Conservation (phyloP, 1,284 basidiomycete genomes). For the Fomitiporia mediterranea region DNA sequence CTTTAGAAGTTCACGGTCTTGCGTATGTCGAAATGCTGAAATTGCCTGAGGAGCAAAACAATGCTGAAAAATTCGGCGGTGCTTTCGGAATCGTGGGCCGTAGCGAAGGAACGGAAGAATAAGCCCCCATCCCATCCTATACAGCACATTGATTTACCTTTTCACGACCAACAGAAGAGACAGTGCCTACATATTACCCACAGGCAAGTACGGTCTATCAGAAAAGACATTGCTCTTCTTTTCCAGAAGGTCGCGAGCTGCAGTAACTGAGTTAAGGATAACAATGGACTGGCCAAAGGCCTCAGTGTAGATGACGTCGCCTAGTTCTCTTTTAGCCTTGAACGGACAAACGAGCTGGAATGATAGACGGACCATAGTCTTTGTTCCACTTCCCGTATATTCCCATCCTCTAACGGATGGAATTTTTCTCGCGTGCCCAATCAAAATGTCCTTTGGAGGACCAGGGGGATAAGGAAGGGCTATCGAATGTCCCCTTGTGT, state of each 20-base stretch:
- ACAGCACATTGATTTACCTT: too few relatives aligned
- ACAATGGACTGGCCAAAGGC: slow-evolving; percentile 33
- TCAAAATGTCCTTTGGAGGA: too few relatives aligned
- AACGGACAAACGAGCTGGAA: too few relatives aligned
- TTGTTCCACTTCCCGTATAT: too few relatives aligned
- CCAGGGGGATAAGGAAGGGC: too few relatives aligned
- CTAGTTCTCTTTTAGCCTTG: too few relatives aligned
- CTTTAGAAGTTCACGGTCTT: slow-evolving; percentile 25
- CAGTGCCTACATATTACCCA: slow-evolving; percentile 30
- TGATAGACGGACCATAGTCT: too few relatives aligned
- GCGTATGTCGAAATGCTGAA: slow-evolving; percentile 23
- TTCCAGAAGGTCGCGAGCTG: slow-evolving; percentile 36
- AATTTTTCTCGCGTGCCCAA: too few relatives aligned
- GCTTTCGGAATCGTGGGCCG: slow-evolving; percentile 29
- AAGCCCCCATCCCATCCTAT: slow-evolving; percentile 25
- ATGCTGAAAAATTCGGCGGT: slow-evolving; percentile 29
- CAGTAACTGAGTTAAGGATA: slow-evolving; percentile 33
- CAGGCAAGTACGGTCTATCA: slow-evolving; percentile 29
- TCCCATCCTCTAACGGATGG: too few relatives aligned
- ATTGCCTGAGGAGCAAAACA: slow-evolving; percentile 24
- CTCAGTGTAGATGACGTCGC: slow-evolving; percentile 33
- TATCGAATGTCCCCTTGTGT: too few relatives aligned
- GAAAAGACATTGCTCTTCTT: slow-evolving; percentile 37
- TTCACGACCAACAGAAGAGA: too few relatives aligned
- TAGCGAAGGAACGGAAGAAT: slow-evolving; percentile 27